A percentile compares a stretch with the other conserved stretches of the same genome.
Evolutionary conservation across 495 filamentous ascomycete species (phyloP).

Genomic region (Daldinia concentrica): DNA sequence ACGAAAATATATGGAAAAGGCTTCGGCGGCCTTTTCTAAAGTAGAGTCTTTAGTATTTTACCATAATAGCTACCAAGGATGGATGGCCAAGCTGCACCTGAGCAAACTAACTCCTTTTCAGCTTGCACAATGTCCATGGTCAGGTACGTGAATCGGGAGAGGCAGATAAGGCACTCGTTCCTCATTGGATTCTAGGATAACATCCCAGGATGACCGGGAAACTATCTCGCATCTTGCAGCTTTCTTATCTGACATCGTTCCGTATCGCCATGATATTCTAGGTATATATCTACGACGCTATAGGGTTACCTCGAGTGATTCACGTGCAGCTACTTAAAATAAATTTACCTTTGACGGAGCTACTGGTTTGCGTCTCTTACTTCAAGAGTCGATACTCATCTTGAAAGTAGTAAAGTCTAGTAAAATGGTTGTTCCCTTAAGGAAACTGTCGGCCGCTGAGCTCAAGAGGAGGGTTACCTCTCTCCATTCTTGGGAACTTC

Average conservation of each 20-base stretch:
- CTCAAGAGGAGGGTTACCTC: conserved; percentile 52
- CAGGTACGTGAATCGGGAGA: neutral
- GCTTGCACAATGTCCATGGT: neutral
- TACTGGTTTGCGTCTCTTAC: neutral
- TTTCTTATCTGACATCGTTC: conserved; percentile 20
- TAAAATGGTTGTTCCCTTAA: conserved; percentile 16
- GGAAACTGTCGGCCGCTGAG: conserved; percentile 30
- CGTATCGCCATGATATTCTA: conserved; percentile 2
- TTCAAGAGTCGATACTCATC: neutral
- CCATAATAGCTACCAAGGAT: neutral
- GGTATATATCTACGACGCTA: neutral
- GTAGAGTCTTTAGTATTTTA: neutral
- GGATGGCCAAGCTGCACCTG: neutral
- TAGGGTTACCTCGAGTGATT: neutral
- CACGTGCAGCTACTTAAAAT: neutral
- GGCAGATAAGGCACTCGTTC: conserved; percentile 34
- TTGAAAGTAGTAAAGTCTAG: neutral
- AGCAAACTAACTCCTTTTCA: neutral
- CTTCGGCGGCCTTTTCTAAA: neutral
- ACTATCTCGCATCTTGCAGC: conserved; percentile 21
- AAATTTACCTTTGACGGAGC: neutral
- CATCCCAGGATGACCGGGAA: conserved; percentile 9
- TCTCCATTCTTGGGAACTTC: conserved; percentile 57
- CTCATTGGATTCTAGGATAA: conserved; percentile 34
- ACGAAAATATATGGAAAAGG: neutral